Percentiles rank a stretch among this genome's conserved stretches.
These are phyloP conservation scores for Penicillium diatomitis DNA, from an alignment of 495 filamentous ascomycete genomes.

Conservation along the genomic window DNA sequence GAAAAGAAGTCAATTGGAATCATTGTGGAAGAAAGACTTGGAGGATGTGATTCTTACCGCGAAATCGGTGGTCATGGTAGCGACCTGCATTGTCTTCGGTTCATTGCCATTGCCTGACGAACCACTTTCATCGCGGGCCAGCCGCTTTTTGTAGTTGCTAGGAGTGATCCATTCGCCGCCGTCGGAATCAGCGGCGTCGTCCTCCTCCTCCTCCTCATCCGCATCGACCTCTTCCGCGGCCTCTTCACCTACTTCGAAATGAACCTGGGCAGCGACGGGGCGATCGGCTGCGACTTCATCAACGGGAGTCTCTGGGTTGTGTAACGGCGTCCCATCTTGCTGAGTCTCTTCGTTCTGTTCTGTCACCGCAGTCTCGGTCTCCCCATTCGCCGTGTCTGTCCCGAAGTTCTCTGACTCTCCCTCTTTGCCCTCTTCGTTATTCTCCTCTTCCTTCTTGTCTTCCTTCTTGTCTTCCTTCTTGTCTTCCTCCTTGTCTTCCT, in stretches of 20 bases:
- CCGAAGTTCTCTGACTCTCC: no score
- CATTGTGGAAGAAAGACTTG: neutral
- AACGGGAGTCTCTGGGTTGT: neutral
- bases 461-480: slow-evolving; percentile 16
- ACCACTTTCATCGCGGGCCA: slow-evolving; percentile 52
- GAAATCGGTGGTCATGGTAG: slow-evolving; percentile 86
- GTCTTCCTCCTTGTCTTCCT: slow-evolving; percentile 21
- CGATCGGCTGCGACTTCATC: neutral
- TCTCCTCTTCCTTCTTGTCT: slow-evolving; percentile 4
- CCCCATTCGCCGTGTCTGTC: slow-evolving; percentile 8
- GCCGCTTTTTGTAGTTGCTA: slow-evolving; percentile 77
- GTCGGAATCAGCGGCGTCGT: slow-evolving; percentile 49
- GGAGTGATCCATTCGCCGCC: slow-evolving; percentile 92
- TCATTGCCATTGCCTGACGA: slow-evolving; percentile 40
- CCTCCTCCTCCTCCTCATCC: slow-evolving; percentile 29
- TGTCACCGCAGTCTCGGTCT: slow-evolving; percentile 18
- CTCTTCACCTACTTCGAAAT: slow-evolving; percentile 10
- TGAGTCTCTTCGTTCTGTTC: slow-evolving; percentile 8
- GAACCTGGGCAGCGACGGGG: slow-evolving; percentile 1
- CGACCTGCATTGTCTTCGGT: slow-evolving; percentile 62
- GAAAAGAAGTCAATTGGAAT: slow-evolving; percentile 1
- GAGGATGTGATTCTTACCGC: slow-evolving; percentile 48
- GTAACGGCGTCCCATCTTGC: slow-evolving; percentile 8
- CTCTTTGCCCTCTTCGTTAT: no score
- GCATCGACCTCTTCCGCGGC: slow-evolving; percentile 24